phyloP scores from a whole-genome alignment of 257 asterid genomes.

The Nicotiana undulata region DNA sequence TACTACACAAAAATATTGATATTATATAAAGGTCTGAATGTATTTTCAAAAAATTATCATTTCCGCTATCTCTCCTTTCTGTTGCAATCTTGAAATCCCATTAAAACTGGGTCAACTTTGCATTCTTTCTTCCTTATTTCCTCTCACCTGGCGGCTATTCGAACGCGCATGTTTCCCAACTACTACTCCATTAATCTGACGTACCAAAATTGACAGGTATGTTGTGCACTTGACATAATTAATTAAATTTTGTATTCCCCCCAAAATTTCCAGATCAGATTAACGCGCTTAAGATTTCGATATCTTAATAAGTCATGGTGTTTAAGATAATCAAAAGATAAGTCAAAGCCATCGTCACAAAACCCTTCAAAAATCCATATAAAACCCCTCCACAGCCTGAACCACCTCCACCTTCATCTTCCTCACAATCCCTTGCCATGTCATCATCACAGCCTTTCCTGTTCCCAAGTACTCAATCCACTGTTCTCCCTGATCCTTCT shows the following conservation, averaged over 20 bases:
- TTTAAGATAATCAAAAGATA: constrained; percentile 32
- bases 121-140: background rate
- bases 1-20: too few species aligned
- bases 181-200: background rate
- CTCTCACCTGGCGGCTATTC: constrained; percentile 1
- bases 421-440: background rate
- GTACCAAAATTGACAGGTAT: background rate
- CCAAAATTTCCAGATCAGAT: background rate
- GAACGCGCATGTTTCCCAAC: background rate
- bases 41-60: too few species aligned
- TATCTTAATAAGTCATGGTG: constrained; percentile 6
- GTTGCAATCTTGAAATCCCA: background rate
- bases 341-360: constrained; percentile 30
- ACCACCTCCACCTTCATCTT: background rate
- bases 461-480: constrained; percentile 61
- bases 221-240: background rate
- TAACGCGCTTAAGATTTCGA: background rate
- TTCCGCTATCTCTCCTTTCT: background rate
- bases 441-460: constrained; percentile 41
- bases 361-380: constrained; percentile 40
- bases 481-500: constrained; percentile 85
- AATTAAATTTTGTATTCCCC: background rate
- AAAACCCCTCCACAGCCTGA: constrained; percentile 11
- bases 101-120: background rate
- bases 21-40: too few species aligned